Evolutionary conservation across 2,329 filamentous ascomycete genomes (phyloP).

Genomic region (Aspergillus sp.): DNA sequence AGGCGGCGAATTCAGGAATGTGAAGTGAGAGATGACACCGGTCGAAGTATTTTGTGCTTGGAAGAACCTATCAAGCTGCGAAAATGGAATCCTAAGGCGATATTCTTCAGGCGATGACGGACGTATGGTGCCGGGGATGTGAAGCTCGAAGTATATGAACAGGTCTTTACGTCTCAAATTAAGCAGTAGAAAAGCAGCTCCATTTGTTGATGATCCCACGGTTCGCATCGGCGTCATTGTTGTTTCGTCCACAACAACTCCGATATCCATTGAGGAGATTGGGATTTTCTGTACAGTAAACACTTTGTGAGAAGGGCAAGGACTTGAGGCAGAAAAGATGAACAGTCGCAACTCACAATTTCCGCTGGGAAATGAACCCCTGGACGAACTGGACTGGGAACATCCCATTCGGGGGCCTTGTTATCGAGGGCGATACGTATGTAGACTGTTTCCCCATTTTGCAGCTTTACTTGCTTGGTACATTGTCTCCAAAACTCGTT

Average conservation of each 20-base stretch:
- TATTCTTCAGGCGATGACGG: constrained; percentile 27
- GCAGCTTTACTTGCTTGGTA: constrained; percentile 29
- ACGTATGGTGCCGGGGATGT: constrained; percentile 21
- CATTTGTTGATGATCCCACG: constrained; percentile 23
- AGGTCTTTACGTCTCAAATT: constrained; percentile 48
- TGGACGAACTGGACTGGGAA: constrained; percentile 37
- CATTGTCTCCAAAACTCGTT: constrained; percentile 51
- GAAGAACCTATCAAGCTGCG: constrained; percentile 42
- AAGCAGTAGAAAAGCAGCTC: constrained; percentile 37
- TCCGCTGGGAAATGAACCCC: constrained; percentile 34
- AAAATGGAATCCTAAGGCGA: constrained; percentile 47
- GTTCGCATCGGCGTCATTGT: constrained; percentile 62
- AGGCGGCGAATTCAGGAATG: constrained; percentile 45
- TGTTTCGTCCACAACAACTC: constrained; percentile 55
- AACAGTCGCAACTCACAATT: constrained; percentile 30
- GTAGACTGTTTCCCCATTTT: constrained; percentile 18
- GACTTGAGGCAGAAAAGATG: not conserved
- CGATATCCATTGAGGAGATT: constrained; percentile 59
- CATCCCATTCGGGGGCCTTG: constrained; percentile 16
- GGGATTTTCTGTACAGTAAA: constrained; percentile 39
- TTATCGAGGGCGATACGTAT: constrained; percentile 29
- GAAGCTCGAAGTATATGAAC: constrained; percentile 46
- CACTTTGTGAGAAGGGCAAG: not conserved
- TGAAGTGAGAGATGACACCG: constrained; percentile 31
- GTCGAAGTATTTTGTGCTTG: constrained; percentile 27